Base-by-base conservation (phyloP, 176 grass and related monocot genomes). In the Hordeum marinum region DNA sequence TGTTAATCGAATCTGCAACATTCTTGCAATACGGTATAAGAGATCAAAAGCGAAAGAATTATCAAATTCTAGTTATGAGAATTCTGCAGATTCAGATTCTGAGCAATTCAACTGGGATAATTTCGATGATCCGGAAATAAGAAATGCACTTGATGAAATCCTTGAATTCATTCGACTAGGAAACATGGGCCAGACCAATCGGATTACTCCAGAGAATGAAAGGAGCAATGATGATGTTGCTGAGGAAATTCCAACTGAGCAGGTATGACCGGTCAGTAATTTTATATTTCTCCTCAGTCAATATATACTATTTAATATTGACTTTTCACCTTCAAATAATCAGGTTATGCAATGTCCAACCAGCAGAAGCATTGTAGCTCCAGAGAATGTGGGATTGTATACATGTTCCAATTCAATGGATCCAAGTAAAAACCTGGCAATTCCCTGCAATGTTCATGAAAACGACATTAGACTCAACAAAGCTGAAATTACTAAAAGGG, bases 91-190 rank as follows among this genome's bases (percentile, higher is more conserved):
- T 80, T 25, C 72, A 86, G 73, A 82, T 48, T 86, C 41, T 20
- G 68, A 90, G 29, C 54, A 82, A 40, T 85, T 86, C 55, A 78
- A n/a, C 73, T 97, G 95, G 95, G 90, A 97, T 87, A 40, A 94
- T 87, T 92, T 94, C 52, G 84, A 89, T 57, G 90, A 89, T 83
- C 81, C 84, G 72, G 92, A 97, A 46, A 89, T 97, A 82, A 94
- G 87, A 88, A 79, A 70, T 63, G 90, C 90, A 77, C 41, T 97
- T 83, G 87, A 94, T 70, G 92, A 97, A 77, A 86, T 92, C 35
- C 81, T 97, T 90, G 82, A 89, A 67, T 91, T 89, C 82, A 97
- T 86, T 82, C 86, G 72, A 46, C 77, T 83, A 77, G 84, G 89
- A 72, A 97, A 91, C 89, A 81, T 57, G 84, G 48, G 48, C 6